phyloP scores from a whole-genome alignment of 148 eudicot species.

The Vaccinium vitisidaea region DNA sequence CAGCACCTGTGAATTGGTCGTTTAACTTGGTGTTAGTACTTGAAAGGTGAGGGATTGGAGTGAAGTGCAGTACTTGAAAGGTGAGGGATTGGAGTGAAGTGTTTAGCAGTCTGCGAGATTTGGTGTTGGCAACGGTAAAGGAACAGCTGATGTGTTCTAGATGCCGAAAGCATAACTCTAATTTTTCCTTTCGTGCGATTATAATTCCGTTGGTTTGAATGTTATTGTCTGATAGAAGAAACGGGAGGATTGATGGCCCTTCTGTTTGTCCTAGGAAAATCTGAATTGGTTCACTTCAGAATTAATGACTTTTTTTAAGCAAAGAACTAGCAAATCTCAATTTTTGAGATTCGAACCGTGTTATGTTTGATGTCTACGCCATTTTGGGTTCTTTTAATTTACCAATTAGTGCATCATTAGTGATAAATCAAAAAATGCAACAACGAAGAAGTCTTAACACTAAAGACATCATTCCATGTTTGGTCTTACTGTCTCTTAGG shows the following conservation, averaged over 20 bases:
- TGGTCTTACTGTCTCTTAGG: background rate
- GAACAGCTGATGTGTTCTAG: background rate
- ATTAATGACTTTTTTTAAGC: background rate
- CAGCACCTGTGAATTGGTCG: no score
- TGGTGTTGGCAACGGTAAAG: background rate
- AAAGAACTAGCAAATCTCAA: background rate
- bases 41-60: no score
- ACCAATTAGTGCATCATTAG: background rate
- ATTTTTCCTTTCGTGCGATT: background rate
- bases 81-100: background rate
- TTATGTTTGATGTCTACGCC: background rate
- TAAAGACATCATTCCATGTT: background rate
- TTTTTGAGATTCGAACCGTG: background rate
- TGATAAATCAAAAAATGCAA: background rate
- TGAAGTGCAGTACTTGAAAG: background rate
- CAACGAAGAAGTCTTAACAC: background rate
- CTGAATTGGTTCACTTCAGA: background rate
- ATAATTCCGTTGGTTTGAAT: background rate
- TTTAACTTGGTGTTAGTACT: no score
- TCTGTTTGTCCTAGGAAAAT: background rate
- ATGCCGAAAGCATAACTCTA: background rate
- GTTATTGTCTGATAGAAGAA: background rate
- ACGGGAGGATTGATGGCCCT: background rate
- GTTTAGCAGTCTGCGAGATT: background rate
- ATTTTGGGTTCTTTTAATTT: background rate